These are phyloP conservation scores for Hypsizygus marmoreus DNA, from an alignment of 768 basidiomycete species.

Conservation along the genomic window DNA sequence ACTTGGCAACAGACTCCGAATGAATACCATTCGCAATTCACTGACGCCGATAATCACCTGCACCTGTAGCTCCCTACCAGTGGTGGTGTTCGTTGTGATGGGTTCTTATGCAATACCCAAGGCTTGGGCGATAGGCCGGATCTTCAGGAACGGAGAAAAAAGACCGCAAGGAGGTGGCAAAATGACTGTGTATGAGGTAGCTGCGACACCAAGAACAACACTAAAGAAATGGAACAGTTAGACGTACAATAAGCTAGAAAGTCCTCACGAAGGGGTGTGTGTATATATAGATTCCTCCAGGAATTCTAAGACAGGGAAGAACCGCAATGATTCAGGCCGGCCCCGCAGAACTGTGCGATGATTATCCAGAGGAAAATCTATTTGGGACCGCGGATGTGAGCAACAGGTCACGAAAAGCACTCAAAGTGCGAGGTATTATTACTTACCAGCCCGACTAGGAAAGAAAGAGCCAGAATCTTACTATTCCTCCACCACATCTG, in stretches of 20 bases:
- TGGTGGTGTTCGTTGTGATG: neutral
- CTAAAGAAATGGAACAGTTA: neutral
- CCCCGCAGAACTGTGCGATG: conserved; percentile 88
- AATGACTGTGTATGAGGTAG: neutral
- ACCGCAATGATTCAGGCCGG: conserved; percentile 70
- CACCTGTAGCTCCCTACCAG: too few relatives aligned
- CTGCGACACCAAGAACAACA: neutral
- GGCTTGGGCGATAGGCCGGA: too few relatives aligned
- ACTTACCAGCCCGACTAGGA: conserved; percentile 72
- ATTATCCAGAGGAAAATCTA: conserved; percentile 82
- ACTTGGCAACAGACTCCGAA: neutral
- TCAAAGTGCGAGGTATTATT: conserved; percentile 1
- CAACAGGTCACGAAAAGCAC: conserved; percentile 4
- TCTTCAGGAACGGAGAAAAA: too few relatives aligned
- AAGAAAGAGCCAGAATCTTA: conserved; percentile 65
- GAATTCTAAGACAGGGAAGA: conserved; percentile 20
- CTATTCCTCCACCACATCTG: conserved; percentile 92
- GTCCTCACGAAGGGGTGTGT: conserved; percentile 1
- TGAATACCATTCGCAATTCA: neutral
- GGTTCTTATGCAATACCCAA: too few relatives aligned
- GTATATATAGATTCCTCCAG: neutral
- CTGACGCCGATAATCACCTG: neutral
- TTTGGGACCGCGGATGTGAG: neutral
- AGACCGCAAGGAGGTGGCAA: neutral
- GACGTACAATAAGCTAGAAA: neutral